Conservation (phyloP, 2,329 filamentous ascomycete species). For the Scedosporium dehoogii region DNA sequence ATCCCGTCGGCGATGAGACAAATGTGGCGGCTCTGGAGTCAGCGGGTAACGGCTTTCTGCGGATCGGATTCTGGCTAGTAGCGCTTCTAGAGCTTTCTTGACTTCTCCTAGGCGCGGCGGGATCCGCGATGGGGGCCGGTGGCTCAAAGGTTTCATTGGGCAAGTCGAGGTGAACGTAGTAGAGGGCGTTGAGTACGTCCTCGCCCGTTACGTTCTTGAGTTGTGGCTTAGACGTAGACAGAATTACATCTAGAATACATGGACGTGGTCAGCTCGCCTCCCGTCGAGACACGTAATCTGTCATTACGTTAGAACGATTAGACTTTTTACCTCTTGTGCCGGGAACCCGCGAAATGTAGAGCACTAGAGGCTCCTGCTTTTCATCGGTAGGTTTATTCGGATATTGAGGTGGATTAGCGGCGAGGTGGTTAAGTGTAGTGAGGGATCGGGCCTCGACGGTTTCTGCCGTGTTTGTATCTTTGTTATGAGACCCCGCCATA, state of each 20-base stretch:
- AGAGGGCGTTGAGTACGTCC: conserved; percentile 79
- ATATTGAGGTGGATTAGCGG: conserved; percentile 78
- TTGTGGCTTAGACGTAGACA: conserved; percentile 82
- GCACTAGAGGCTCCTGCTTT: conserved; percentile 59
- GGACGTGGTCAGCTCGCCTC: neutral
- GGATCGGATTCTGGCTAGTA: conserved; percentile 32
- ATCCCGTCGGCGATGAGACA: conserved; percentile 5
- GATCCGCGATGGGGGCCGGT: conserved; percentile 17
- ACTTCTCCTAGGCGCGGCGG: conserved; percentile 29
- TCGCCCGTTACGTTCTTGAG: conserved; percentile 80
- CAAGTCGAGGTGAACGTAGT: conserved; percentile 64
- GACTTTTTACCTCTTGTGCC: conserved; percentile 66
- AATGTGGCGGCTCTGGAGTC: conserved; percentile 14
- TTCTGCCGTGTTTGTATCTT: conserved; percentile 3
- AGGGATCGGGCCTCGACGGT: conserved; percentile 67
- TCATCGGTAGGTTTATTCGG: conserved; percentile 65
- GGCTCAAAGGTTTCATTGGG: conserved; percentile 1
- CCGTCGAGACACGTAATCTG: conserved; percentile 12
- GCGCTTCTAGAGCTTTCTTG: conserved; percentile 29
- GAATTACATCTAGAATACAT: conserved; percentile 62
- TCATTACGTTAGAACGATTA: conserved; percentile 11
- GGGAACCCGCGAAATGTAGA: conserved; percentile 91
- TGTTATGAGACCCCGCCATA: neutral
- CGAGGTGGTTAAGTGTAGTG: conserved; percentile 67
- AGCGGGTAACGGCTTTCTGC: conserved; percentile 40